Evolutionary conservation across 1,139 yeast genomes (phyloP), one percentile per base, ranked within the genome.

Genomic region (Kodamaea arcana): DNA sequence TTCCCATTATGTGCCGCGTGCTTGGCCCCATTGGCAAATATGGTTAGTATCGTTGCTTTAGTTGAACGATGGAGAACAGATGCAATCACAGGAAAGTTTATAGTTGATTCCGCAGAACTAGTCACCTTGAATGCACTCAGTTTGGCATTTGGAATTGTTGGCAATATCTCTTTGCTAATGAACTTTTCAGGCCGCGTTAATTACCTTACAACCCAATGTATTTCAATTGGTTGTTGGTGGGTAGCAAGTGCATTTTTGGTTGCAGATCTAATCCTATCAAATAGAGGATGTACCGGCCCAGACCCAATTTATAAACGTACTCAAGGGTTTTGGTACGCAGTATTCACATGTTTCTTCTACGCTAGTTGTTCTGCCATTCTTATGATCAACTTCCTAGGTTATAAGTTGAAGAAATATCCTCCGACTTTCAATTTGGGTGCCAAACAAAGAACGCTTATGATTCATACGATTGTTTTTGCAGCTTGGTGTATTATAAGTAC

Each of bases 281-380:
- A 51, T 48, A 44, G 29, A 24, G 39, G 42, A 6, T 48, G 48
- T 27, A 40, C 40, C 29, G 48, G 46, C 13, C 34, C 35, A 3
- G 29, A 41, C 30, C 35, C 50, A 3, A 23, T 37, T 10, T 60
- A 54, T 39, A 21, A 20, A 1, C 54, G 66, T 3, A 69, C 86
- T 0, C 81, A 77, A 45, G 95, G 94, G 1, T 87, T 74, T 50
- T 87, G 88, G 86, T 82, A 71, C 54, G 94, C 87, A 0, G 73
- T 75, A 1, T 62, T 81, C 42, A 83, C 94, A 0, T 69, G 78
- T 3, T 62, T 68, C 2, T 56, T 83, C 22, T 86, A 87, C 54
- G 70, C 75, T 39, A 30, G 58, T 3, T 81, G 88, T 44, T 69
- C 79, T 4, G 18, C 66, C 0, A 53, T 80, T 15, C 62, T 85